These are phyloP conservation scores for Yamadazyma atlantica DNA, from an alignment of 1,139 yeast genomes.

Conservation along the genomic window DNA sequence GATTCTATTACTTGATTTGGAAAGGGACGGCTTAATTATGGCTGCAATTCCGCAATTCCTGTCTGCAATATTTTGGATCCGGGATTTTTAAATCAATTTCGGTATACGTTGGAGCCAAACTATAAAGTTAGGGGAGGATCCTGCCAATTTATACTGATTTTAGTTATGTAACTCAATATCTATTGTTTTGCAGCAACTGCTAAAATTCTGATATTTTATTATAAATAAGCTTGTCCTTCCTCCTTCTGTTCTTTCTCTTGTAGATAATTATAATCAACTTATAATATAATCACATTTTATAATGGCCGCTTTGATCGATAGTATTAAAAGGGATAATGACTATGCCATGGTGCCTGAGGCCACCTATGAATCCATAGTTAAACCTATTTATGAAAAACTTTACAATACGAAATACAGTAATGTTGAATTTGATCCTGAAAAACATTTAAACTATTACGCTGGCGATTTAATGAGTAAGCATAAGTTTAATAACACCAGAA, in stretches of 20 bases:
- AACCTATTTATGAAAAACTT: constrained; percentile 9
- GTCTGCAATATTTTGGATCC: not conserved
- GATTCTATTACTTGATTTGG: not conserved
- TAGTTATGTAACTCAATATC: not conserved
- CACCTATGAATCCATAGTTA: constrained; percentile 8
- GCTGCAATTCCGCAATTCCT: not conserved
- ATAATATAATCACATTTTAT: too few relatives aligned
- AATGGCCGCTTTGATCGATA: constrained; percentile 1
- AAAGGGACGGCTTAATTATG: not conserved
- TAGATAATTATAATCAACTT: not conserved
- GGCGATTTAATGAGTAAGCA: constrained; percentile 24
- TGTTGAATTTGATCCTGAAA: constrained; percentile 39
- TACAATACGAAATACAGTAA: constrained; percentile 2
- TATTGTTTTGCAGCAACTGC: not conserved
- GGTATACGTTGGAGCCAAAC: not conserved
- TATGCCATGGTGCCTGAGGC: constrained; percentile 9
- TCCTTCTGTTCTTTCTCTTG: not conserved
- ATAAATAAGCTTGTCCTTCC: not conserved
- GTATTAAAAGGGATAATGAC: not conserved
- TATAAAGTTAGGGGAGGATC: not conserved
- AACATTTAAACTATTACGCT: constrained; percentile 42
- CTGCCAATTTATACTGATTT: constrained; percentile 2
- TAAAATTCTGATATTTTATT: not conserved
- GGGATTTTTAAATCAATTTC: constrained; percentile 1
- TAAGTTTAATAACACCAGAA: constrained; percentile 33